Evolutionary conservation across 2,329 filamentous ascomycete genomes (phyloP).

Genomic region (Epicoccum sorghinum): DNA sequence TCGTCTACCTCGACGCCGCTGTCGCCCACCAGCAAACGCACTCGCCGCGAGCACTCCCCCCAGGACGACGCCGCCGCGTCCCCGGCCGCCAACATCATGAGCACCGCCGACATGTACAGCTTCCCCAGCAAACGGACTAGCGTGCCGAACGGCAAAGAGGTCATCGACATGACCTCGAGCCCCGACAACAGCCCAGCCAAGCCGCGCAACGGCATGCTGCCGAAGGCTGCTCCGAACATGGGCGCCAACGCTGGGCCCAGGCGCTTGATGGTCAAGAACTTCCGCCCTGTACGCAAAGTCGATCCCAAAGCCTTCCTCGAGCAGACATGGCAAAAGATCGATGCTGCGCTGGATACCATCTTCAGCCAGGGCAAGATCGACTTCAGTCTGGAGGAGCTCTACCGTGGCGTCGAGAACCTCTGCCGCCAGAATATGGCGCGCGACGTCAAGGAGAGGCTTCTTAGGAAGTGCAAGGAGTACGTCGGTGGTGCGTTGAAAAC

Average conservation of each 20-base stretch:
- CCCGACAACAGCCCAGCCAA: constrained; percentile 53
- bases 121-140: constrained; percentile 40
- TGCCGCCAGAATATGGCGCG: constrained; percentile 78
- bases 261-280: constrained; percentile 92
- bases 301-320: constrained; percentile 80
- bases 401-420: constrained; percentile 88
- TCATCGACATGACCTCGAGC: constrained; percentile 41
- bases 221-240: constrained; percentile 66
- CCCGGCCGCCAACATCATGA: constrained; percentile 29
- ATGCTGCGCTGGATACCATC: constrained; percentile 73
- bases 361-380: constrained; percentile 67
- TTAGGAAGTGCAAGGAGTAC: constrained; percentile 69
- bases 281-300: constrained; percentile 68
- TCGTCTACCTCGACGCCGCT: constrained; percentile 30
- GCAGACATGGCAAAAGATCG: constrained; percentile 75
- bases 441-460: constrained; percentile 70
- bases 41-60: constrained; percentile 34
- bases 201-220: constrained; percentile 44
- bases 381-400: constrained; percentile 83
- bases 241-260: constrained; percentile 70
- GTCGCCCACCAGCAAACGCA: constrained; percentile 41
- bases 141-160: constrained; percentile 21
- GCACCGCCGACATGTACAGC: constrained; percentile 44
- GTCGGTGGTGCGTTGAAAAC: constrained; percentile 62
- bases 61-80: constrained; percentile 19